Percentiles rank a stretch among this genome's conserved stretches.
phyloP scores from a whole-genome alignment of 225 moss, liverwort and hornwort species.

The Polytrichum commune region DNA sequence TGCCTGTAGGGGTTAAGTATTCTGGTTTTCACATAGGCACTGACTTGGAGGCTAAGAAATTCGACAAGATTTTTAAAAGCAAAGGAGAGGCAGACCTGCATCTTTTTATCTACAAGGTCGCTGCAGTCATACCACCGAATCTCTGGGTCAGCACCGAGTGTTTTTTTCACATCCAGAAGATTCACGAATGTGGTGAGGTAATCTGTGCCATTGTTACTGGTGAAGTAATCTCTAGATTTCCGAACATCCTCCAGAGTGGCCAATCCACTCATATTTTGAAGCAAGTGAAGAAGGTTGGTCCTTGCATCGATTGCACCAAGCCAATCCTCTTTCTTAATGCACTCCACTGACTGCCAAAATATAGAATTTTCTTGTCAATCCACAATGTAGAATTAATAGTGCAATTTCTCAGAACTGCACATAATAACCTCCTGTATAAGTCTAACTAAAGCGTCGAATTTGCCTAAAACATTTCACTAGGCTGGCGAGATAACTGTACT shows the following conservation, averaged over 20 bases:
- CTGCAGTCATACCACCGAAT: slow-evolving; percentile 28
- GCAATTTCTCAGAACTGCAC: too few relatives aligned
- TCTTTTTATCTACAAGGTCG: slow-evolving; percentile 21
- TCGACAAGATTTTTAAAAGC: neutral
- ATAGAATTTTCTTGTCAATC: too few relatives aligned
- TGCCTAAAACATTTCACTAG: too few relatives aligned
- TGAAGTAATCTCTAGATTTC: slow-evolving; percentile 31
- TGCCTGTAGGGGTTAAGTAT: too few relatives aligned
- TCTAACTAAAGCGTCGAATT: too few relatives aligned
- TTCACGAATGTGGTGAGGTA: slow-evolving; percentile 40
- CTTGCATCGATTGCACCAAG: slow-evolving; percentile 34
- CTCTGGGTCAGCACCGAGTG: slow-evolving; percentile 25
- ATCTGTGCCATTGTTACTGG: slow-evolving; percentile 19
- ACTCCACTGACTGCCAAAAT: slow-evolving; percentile 28
- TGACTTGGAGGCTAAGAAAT: too few relatives aligned
- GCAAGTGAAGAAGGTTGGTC: slow-evolving; percentile 15
- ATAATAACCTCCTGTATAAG: too few relatives aligned
- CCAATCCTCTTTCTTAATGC: slow-evolving; percentile 40
- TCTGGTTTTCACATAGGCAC: too few relatives aligned
- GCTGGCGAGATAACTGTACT: too few relatives aligned
- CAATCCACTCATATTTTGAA: slow-evolving; percentile 31
- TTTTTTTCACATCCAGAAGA: slow-evolving; percentile 21
- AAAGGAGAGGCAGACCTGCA: slow-evolving; percentile 21
- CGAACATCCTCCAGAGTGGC: slow-evolving; percentile 47
- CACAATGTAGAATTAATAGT: too few relatives aligned